Evolutionary conservation across 2,329 filamentous ascomycete species (phyloP).

Genomic region (Xylaria multiplex): DNA sequence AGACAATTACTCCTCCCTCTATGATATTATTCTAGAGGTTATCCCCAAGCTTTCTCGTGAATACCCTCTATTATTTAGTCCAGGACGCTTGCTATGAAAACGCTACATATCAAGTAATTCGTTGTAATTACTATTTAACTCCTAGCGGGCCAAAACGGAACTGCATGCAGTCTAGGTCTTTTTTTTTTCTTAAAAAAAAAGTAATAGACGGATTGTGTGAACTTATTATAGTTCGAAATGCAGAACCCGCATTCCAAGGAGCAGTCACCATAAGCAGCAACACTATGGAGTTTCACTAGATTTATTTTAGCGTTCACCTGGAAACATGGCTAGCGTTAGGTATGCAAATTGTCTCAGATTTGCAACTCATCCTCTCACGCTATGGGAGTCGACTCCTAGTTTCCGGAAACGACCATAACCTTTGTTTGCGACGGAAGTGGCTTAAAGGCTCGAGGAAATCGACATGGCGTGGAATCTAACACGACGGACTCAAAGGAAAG

Average conservation of each 20-base stretch:
- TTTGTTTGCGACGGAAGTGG: constrained; percentile 38
- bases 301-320: constrained; percentile 1
- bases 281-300: no score
- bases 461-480: constrained; percentile 11
- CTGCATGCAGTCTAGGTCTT: no score
- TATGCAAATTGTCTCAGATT: constrained; percentile 8
- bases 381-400: constrained; percentile 20
- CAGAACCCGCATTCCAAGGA: constrained; percentile 19
- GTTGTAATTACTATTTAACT: no score
- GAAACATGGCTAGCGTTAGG: not conserved
- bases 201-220: not conserved
- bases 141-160: no score
- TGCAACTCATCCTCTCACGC: not conserved
- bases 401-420: constrained; percentile 36
- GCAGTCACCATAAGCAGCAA: not conserved
- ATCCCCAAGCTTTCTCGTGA: no score
- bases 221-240: constrained; percentile 9
- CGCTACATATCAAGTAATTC: no score
- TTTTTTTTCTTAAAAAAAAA: no score
- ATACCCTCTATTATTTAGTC: no score
- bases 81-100: no score
- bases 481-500: constrained; percentile 32
- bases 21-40: no score
- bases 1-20: no score
- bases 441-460: constrained; percentile 12